These are phyloP conservation scores for Echinosophora koreensis DNA, from an alignment of 306 rosid genomes.

Conservation along the genomic window DNA sequence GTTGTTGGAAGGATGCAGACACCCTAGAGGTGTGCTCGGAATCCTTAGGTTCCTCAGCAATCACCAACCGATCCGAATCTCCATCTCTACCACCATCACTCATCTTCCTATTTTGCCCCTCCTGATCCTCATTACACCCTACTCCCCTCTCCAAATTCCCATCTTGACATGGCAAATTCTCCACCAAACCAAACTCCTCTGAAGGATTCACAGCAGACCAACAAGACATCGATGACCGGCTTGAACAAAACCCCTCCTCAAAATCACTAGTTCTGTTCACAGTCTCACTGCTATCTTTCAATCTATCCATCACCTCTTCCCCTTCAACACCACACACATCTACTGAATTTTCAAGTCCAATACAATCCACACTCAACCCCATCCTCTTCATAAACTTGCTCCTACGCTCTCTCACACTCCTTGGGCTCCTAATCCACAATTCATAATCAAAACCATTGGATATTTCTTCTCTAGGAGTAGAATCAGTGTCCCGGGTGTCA, in stretches of 20 bases:
- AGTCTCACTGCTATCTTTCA: slow-evolving; percentile 53
- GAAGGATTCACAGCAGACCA: slow-evolving; percentile 47
- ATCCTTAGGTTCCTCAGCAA: slow-evolving; percentile 46
- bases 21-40: slow-evolving; percentile 42
- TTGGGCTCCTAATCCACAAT: slow-evolving; percentile 75
- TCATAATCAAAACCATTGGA: slow-evolving; percentile 57
- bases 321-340: slow-evolving; percentile 39
- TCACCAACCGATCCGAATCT: slow-evolving; percentile 45
- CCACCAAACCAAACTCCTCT: slow-evolving; percentile 48
- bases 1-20: slow-evolving; percentile 54
- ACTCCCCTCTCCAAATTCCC: slow-evolving; percentile 37
- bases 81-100: slow-evolving; percentile 50
- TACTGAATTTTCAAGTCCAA: slow-evolving; percentile 46
- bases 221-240: slow-evolving; percentile 64
- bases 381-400: slow-evolving; percentile 65
- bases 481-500: slow-evolving; percentile 46
- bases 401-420: slow-evolving; percentile 78
- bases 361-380: slow-evolving; percentile 59
- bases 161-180: slow-evolving; percentile 47
- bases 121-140: slow-evolving; percentile 51
- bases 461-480: slow-evolving; percentile 38
- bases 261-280: slow-evolving; percentile 50
- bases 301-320: slow-evolving; percentile 56
- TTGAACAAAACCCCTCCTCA: slow-evolving; percentile 69
- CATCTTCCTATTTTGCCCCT: slow-evolving; percentile 42